phyloP scores from a whole-genome alignment of 805 yeast species.

The Grigorovia yakushimaensis region DNA sequence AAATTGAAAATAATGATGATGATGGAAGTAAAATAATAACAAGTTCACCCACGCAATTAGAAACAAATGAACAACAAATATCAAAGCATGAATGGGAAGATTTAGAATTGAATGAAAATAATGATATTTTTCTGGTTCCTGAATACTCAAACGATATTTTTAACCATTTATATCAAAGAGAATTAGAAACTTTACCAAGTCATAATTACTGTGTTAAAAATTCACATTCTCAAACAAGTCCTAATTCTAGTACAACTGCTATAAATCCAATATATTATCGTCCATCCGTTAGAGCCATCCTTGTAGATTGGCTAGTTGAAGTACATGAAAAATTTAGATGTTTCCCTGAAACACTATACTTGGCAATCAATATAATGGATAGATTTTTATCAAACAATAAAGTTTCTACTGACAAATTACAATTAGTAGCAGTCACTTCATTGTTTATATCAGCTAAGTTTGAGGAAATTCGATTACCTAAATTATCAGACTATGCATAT shows the following conservation, averaged over 20 bases:
- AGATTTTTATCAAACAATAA: constrained; percentile 67
- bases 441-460: constrained; percentile 86
- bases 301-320: constrained; percentile 91
- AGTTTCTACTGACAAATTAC: constrained; percentile 70
- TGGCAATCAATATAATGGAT: constrained; percentile 82
- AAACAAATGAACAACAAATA: background rate
- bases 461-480: constrained; percentile 85
- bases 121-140: constrained; percentile 78
- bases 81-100: constrained; percentile 32
- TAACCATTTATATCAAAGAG: constrained; percentile 60
- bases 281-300: constrained; percentile 75
- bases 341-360: constrained; percentile 73
- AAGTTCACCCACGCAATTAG: constrained; percentile 4
- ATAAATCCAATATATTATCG: constrained; percentile 52
- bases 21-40: constrained; percentile 8
- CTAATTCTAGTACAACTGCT: constrained; percentile 3
- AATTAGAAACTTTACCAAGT: constrained; percentile 58
- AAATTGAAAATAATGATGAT: background rate
- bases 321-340: constrained; percentile 77
- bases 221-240: constrained; percentile 1
- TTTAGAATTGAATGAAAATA: constrained; percentile 57
- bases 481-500: constrained; percentile 74
- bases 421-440: constrained; percentile 76
- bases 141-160: constrained; percentile 86
- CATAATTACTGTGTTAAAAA: constrained; percentile 45